phyloP scores from a whole-genome alignment of 2,329 filamentous ascomycete species.

The Aspergillus sp. region DNA sequence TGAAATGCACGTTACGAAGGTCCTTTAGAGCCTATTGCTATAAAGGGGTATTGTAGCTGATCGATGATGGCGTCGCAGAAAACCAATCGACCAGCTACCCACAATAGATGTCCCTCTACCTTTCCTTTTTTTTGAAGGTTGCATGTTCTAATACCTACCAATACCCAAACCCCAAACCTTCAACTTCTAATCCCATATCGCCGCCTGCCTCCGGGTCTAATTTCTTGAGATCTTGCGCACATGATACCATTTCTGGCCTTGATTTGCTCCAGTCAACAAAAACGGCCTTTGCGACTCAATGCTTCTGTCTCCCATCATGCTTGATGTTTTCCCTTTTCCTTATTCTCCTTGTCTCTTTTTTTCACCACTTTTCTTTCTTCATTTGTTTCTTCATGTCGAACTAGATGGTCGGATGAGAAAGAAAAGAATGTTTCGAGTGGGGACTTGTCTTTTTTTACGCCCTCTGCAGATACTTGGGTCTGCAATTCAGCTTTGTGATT shows the following conservation, averaged over 20 bases:
- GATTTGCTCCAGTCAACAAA: conserved; percentile 29
- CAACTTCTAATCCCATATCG: conserved; percentile 26
- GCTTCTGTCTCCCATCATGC: conserved; percentile 22
- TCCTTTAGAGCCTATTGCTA: conserved; percentile 21
- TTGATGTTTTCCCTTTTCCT: conserved; percentile 3
- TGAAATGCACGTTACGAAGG: conserved; percentile 14
- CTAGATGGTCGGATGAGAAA: conserved; percentile 26
- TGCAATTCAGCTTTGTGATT: conserved; percentile 16
- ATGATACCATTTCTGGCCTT: conserved; percentile 40
- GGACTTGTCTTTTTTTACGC: conserved; percentile 14
- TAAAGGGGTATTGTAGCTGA: conserved; percentile 23
- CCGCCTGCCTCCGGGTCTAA: conserved; percentile 32
- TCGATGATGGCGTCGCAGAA: conserved; percentile 37
- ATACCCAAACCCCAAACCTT: conserved; percentile 28
- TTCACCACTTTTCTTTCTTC: not conserved
- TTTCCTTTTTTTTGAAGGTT: conserved; percentile 18
- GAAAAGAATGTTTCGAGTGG: conserved; percentile 16
- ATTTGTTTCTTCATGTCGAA: conserved; percentile 17
- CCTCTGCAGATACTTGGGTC: conserved; percentile 17
- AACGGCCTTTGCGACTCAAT: conserved; percentile 29
- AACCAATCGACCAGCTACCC: conserved; percentile 37
- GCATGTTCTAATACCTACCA: conserved; percentile 35
- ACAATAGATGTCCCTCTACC: conserved; percentile 34
- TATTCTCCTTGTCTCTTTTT: not conserved
- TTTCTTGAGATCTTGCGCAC: conserved; percentile 30